A percentile compares a stretch with the other conserved stretches of the same genome.
Conservation (phyloP, 177 flowering plant species). For the Vitis hybrid region DNA sequence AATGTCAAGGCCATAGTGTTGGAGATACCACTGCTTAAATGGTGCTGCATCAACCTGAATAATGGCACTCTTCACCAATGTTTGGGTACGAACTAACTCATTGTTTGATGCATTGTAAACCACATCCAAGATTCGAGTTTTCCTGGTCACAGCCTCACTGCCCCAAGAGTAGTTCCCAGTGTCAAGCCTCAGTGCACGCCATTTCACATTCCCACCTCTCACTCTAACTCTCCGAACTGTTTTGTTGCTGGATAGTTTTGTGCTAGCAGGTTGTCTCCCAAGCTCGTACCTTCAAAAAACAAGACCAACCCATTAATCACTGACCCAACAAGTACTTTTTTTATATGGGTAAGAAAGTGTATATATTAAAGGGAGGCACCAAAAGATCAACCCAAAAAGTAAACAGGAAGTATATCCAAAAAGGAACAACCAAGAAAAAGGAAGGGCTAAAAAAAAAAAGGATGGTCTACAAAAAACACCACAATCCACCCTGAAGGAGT, state of each 20-base stretch:
- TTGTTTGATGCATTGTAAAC: conserved; percentile 63
- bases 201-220: conserved; percentile 60
- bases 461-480: no score
- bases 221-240: conserved; percentile 55
- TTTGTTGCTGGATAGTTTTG: conserved; percentile 54
- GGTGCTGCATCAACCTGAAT: conserved; percentile 60
- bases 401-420: no score
- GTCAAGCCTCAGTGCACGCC: conserved; percentile 55
- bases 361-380: no score
- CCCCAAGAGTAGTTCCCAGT: conserved; percentile 57
- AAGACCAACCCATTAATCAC: neutral
- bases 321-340: neutral
- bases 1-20: conserved; percentile 56
- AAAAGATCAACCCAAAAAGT: no score
- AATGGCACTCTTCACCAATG: conserved; percentile 55
- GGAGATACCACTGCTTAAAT: conserved; percentile 56
- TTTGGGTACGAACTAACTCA: conserved; percentile 54
- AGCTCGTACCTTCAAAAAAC: conserved; percentile 48
- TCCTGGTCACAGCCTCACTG: conserved; percentile 52
- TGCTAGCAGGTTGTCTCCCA: conserved; percentile 53
- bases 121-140: conserved; percentile 47
- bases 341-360: neutral
- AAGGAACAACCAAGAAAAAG: no score
- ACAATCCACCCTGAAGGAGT: no score
- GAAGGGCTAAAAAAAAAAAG: no score